These are phyloP conservation scores for Pythium phragmitis DNA, from an alignment of 352 stramenopile species.

Conservation along the genomic window DNA sequence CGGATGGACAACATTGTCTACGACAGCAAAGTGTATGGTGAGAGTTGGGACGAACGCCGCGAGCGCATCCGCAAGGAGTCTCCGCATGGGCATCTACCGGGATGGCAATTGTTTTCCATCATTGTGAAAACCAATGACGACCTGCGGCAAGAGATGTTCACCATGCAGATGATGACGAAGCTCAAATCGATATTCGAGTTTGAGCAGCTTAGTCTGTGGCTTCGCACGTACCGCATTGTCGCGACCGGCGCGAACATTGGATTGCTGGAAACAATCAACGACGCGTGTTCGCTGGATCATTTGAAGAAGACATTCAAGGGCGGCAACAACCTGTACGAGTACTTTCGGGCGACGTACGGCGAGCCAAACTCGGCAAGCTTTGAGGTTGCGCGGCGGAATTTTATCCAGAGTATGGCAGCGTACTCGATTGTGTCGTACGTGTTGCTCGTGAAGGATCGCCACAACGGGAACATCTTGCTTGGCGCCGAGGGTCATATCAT, in stretches of 20 bases:
- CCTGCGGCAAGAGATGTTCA: conserved; percentile 96
- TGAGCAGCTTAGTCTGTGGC: conserved; percentile 89
- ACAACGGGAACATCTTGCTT: conserved; percentile 99
- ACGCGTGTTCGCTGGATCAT: conserved; percentile 96
- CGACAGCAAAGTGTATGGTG: conserved; percentile 75
- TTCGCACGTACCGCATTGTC: conserved; percentile 95
- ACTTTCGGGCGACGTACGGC: conserved; percentile 81
- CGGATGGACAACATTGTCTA: conserved; percentile 73
- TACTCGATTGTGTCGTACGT: conserved; percentile 98
- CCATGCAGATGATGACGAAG: conserved; percentile 96
- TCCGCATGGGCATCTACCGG: conserved; percentile 69
- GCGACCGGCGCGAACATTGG: conserved; percentile 92
- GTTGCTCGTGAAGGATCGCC: conserved; percentile 96
- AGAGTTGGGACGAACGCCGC: conserved; percentile 66
- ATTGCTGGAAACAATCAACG: conserved; percentile 94
- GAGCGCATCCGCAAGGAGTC: conserved; percentile 67
- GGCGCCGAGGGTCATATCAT: conserved; percentile 95
- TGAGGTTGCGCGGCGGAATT: conserved; percentile 87
- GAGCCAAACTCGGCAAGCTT: conserved; percentile 40
- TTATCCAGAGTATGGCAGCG: conserved; percentile 93
- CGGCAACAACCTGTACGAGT: conserved; percentile 86
- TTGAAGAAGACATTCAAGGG: conserved; percentile 93
- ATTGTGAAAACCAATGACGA: conserved; percentile 99
- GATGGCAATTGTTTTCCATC: conserved; percentile 91
- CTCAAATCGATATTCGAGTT: conserved; percentile 95